Percentiles rank a stretch among this genome's conserved stretches.
These are phyloP conservation scores for Exidia glandulosa DNA, from an alignment of 768 basidiomycete species.

Conservation along the genomic window DNA sequence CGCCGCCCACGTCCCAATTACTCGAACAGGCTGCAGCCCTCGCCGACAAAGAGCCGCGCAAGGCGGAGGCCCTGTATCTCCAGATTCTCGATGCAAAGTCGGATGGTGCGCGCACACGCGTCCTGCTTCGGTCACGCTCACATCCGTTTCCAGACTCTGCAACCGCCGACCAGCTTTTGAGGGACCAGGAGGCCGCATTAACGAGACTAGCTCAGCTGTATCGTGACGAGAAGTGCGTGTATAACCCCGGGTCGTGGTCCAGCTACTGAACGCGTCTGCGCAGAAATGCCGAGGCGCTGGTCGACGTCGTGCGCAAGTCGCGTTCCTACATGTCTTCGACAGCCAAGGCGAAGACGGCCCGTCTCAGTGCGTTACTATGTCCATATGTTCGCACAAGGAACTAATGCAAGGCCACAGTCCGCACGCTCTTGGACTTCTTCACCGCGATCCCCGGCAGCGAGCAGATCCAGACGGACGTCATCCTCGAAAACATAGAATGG, in stretches of 20 bases:
- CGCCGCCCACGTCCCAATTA: constrained; percentile 23
- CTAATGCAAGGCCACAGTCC: constrained; percentile 39
- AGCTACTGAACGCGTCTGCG: neutral
- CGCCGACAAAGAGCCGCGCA: constrained; percentile 36
- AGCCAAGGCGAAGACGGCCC: constrained; percentile 94
- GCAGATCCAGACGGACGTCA: constrained; percentile 69
- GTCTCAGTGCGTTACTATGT: constrained; percentile 56
- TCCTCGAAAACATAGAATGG: constrained; percentile 87
- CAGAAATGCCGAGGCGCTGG: constrained; percentile 78
- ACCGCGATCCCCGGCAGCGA: constrained; percentile 62
- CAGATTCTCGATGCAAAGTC: constrained; percentile 43
- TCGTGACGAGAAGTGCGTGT: constrained; percentile 66
- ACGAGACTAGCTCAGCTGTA: constrained; percentile 81
- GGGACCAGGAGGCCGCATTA: constrained; percentile 78
- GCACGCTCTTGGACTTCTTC: constrained; percentile 90
- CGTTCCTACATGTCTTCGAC: constrained; percentile 82
- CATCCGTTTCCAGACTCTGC: constrained; percentile 23
- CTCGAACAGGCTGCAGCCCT: constrained; percentile 47
- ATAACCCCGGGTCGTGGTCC: neutral
- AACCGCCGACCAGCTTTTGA: constrained; percentile 41
- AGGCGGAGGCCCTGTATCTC: constrained; percentile 67
- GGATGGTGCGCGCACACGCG: constrained; percentile 13
- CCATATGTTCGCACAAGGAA: neutral
- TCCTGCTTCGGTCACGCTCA: constrained; percentile 7
- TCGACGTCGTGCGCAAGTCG: constrained; percentile 75